Evolutionary conservation across 768 basidiomycete species (phyloP), one percentile per base, ranked within the genome.

Genomic region (Collybia sp.): DNA sequence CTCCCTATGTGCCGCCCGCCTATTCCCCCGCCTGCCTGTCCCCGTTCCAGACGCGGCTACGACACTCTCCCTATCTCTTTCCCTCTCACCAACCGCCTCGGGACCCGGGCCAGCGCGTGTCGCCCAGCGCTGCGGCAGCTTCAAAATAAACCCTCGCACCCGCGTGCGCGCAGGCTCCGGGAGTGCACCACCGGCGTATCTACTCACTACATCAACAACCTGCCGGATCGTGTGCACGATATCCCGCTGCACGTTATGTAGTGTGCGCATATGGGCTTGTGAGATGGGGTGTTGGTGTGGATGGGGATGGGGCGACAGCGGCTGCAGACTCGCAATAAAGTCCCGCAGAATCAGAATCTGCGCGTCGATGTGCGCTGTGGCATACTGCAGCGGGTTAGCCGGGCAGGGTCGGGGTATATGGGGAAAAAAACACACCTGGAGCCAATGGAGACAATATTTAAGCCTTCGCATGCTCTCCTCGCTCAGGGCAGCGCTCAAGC

Each of bases 381-480:
- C 92, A 57, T 88, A 93, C 90, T 93, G 49, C 48, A 25, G 32
- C 13, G 42, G 12, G 44, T 58, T 8, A 44, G 44, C 25, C 3
- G 25, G 8, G 8, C 25, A 25, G 25, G 8, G 8, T 25, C 37
- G 13, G 43, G 40, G 42, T 36, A 33, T n/a, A 1, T 30, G 30
- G 30, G 19, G 9, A 18, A 25, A 36, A 40, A 42, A 36, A 70
- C 79, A 17, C 19, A 90, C 89, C 72, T 88, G 85, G 13, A 95
- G 70, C 90, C 91, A 94, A 47, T 89, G 80, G 20, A 95, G 60
- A 64, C 88, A 92, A 58, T 93, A 94, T 59, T 83, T 82, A 34
- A 95, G 64, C 44, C 87, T 72, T 45, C 88, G 73, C 86, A 95
- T 88, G 57, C 84, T 92, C 63, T 94, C 93, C 51, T 93, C 91